Evolutionary conservation across 176 grass and related monocot species (phyloP), one percentile per base, ranked within the genome.

Genomic region (Calamus simplicifolius): DNA sequence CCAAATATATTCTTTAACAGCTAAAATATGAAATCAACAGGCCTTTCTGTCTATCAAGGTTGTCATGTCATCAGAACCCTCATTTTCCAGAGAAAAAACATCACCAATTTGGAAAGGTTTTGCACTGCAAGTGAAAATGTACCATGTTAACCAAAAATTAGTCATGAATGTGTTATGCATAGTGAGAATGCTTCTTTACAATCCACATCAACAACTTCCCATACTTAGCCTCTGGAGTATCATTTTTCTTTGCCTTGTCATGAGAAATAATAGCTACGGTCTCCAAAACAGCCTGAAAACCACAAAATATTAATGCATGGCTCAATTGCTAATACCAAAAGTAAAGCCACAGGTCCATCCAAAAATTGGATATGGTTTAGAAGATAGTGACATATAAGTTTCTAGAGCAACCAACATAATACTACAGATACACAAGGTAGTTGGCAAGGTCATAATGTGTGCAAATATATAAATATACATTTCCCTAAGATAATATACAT

Each of bases 21-120:
- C 31, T 35, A 35, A 35, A 35, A 35, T 35, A 35, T 1, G 31
- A 35, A 43, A 43, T 35, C 3, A 25, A 38, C 51, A 54, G 19
- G 55, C 93, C 87, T 98, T 80, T 73, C 86, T 98, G 71, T 98
- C 93, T 76, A 98, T 92, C 73, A 98, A 78, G 56, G 87, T 98
- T 81, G 89, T 89, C 31, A 75, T 57, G 55, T 98, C 93, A 89
- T 98, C 93, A 71, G 85, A 85, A 59, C 69, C 81, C 30, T 98
- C 93, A 79, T 85, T 85, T 70, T 98, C 87, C 62, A 75, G 70
- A 66, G 66, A 72, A 16, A 97, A 91, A 77, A 97, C 89, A 76
- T 97, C 93, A 68, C 84, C 87, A 70, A 97, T 88, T 88, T 97
- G 87, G 78, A 97, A 97, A 80, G 84, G 59, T 80, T 88, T 97